Percentiles rank a stretch among this genome's conserved stretches.
Evolutionary conservation across 495 filamentous ascomycete species (phyloP).

Genomic region (Evernia prunastri): DNA sequence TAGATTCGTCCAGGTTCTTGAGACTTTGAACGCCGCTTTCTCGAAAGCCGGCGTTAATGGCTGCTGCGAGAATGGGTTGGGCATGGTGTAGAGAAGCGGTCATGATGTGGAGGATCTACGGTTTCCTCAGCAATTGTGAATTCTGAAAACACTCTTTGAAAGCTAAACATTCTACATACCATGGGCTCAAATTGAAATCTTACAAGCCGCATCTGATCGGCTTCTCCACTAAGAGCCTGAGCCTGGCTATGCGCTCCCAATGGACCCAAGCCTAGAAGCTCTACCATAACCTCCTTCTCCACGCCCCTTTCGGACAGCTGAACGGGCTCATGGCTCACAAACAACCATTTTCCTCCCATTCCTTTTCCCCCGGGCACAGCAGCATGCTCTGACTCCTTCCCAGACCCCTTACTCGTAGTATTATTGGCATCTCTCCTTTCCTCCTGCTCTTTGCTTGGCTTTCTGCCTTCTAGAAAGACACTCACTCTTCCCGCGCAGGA

Average conservation of each 20-base stretch:
- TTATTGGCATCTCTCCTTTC: slow-evolving; percentile 6
- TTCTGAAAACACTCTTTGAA: not conserved
- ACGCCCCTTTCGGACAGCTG: slow-evolving; percentile 22
- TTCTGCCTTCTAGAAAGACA: slow-evolving; percentile 76
- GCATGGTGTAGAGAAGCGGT: slow-evolving; percentile 66
- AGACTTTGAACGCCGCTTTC: slow-evolving; percentile 66
- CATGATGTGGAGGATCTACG: slow-evolving; percentile 80
- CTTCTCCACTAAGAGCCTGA: slow-evolving; percentile 10
- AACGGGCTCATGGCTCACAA: slow-evolving; percentile 74
- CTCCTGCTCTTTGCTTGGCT: slow-evolving; percentile 29
- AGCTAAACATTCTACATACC: slow-evolving; percentile 45
- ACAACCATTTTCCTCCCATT: slow-evolving; percentile 74
- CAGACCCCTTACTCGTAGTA: slow-evolving; percentile 5
- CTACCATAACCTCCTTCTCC: slow-evolving; percentile 24
- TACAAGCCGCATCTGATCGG: slow-evolving; percentile 49
- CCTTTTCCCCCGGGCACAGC: slow-evolving; percentile 71
- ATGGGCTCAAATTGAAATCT: slow-evolving; percentile 94
- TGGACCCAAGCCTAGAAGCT: slow-evolving; percentile 30
- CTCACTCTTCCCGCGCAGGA: slow-evolving; percentile 81
- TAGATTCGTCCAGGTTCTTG: slow-evolving; percentile 35
- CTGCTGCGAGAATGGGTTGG: slow-evolving; percentile 63
- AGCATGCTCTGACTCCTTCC: slow-evolving; percentile 29
- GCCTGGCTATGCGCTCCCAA: not conserved
- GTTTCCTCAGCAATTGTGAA: not conserved
- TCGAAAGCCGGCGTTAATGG: slow-evolving; percentile 74